Conservation (phyloP, 2,329 filamentous ascomycete genomes). For the Cercospora zeina region DNA sequence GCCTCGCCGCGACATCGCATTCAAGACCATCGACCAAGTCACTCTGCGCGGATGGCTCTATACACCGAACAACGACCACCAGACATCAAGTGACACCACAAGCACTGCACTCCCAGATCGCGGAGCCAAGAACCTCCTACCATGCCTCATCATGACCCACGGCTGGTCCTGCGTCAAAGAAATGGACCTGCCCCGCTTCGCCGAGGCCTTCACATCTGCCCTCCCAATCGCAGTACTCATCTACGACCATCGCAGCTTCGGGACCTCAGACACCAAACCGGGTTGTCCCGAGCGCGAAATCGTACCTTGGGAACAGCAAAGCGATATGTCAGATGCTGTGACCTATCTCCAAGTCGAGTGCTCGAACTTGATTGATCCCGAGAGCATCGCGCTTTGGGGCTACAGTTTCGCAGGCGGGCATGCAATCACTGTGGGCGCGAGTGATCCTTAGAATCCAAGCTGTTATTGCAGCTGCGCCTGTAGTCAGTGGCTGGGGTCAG, state of each 20-base stretch:
- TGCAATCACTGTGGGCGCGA: background rate
- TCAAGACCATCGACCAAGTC: background rate
- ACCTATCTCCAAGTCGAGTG: background rate
- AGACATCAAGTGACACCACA: background rate
- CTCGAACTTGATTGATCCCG: background rate
- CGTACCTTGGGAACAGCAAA: background rate
- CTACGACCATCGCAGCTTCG: slow-evolving; percentile 7
- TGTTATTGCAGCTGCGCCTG: slow-evolving; percentile 3
- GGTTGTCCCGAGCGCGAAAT: background rate
- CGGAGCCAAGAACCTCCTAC: background rate
- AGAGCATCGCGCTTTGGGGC: slow-evolving; percentile 1
- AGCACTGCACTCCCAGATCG: background rate
- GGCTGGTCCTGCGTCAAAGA: slow-evolving; percentile 10
- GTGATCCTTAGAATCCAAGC: background rate
- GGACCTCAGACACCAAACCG: background rate
- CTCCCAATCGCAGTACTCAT: slow-evolving; percentile 4
- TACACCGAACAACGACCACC: background rate
- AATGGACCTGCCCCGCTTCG: slow-evolving; percentile 4
- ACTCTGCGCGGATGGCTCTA: slow-evolving; percentile 5
- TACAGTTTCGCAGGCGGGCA: background rate
- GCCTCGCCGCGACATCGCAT: slow-evolving; percentile 1
- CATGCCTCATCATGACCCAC: slow-evolving; percentile 8
- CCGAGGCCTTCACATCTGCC: background rate
- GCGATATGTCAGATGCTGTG: slow-evolving; percentile 2
- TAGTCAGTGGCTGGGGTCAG: slow-evolving; percentile 7